Evolutionary conservation across 2,329 filamentous ascomycete species (phyloP), one percentile per base, ranked within the genome.

Genomic region (Calonectria leucothoes): DNA sequence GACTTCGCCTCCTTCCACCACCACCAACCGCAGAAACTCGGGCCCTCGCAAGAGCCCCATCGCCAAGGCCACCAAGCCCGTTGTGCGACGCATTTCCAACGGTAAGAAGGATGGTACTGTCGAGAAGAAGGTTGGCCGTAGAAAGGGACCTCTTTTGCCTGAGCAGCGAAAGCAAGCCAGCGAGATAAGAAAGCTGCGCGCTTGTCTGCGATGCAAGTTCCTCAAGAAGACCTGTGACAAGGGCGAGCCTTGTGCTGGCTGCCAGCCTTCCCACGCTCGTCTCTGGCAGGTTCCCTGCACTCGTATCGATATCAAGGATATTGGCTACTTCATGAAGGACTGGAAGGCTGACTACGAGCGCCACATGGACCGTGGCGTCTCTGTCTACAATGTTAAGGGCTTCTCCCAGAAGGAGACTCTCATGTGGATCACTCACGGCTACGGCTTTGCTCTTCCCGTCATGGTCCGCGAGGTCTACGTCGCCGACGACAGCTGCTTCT

Each of bases 211-310:
- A 77, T 98, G 96, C 91, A 98, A 98, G 87, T 98, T 98, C 88
- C 89, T 98, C 84, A 98, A 98, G 91, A 98, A 98, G 91, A 98
- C 96, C 63, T 98, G 96, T 83, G 96, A 98, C 86, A 98, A 97
- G 88, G 96, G 96, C 76, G 96, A 98, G 87, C 96, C 96, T 71
- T 98, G 96, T 85, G 94, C 93, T 81, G 96, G 96, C 61, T 98
- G 96, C 88, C 94, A 98, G 87, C 96, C 96, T 65, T 98, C 96
- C 25, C 96, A 98, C 84, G 96, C 96, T 76, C 93, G 96, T 76
- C 89, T 98, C 66, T 98, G 96, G 96, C 96, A 98, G 86, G 96
- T 98, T 55, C 96, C 96, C 74, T 98, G 96, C 89, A 98, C 96
- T 49, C 94, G 96, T 75, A 98, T 98, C 82, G 96, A 98, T 85